Base-by-base conservation (phyloP, 352 stramenopile genomes). In the Pythium guiyangense region DNA sequence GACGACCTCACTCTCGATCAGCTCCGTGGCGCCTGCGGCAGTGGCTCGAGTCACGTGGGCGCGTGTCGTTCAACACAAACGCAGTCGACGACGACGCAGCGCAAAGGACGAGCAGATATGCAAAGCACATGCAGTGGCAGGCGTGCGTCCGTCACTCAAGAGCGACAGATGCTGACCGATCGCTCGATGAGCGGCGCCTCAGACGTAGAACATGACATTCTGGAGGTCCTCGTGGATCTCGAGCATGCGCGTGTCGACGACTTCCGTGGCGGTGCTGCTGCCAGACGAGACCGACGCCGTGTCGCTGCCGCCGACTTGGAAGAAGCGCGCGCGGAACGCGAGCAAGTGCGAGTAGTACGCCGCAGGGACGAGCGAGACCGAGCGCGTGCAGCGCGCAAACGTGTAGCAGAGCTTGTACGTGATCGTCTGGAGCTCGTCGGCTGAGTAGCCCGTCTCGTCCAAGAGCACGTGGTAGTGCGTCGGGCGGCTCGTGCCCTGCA, bases 331-430 rank as follows among this genome's bases (percentile, higher is more conserved):
- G 17, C 87, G 80, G 48, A 88, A 93, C 17, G 87, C 87, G 50
- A 92, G 64, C 34, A 96, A 61, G 54, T 96, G 87, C 52, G 87
- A 85, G 60, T 96, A 96, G 62, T 95, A 96, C 8, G 82, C 85
- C 1, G 86, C 79, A 22, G 86, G 86, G 9, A 92, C 83, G 64
- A 95, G 86, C 39, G 84, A 94, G 27, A 96, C 86, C 4, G 79
- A 91, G 14, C 86, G 79, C 31, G 85, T 91, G 70, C 86, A 95
- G 8, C 85, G 79, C 9, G 80, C 76, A 54, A 92, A 96, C 53
- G 85, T 94, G 66, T 93, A 90, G 62, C 82, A 93, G 29, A 96
- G 49, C 35, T 76, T 71, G 58, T 88, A 90, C 17, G 82, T 88
- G 11, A 92, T 69, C 22, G 59, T 77, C 52, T 92, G 82, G 34